Evolutionary conservation across 1,139 yeast species (phyloP), one percentile per base, ranked within the genome.

Genomic region (Hansenula lynferdii): DNA sequence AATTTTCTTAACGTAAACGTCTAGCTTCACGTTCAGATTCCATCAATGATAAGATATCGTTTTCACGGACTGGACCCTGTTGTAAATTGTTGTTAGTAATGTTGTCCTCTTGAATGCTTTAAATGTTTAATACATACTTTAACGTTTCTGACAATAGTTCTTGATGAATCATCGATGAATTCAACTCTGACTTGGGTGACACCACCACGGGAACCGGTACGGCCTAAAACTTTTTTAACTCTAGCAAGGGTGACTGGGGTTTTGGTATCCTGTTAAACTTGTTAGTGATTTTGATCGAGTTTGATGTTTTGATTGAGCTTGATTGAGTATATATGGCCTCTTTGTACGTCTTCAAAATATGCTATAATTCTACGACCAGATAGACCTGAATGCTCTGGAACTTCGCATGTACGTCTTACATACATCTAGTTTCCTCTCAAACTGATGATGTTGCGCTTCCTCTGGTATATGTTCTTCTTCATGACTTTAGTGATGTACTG

Each of bases 201-300:
- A 83, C 97, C 97, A 84, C 97, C 97, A 80, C 97, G 89, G 69
- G 97, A 90, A 70, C 97, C 97, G 83, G 97, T 90, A 78, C 97
- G 89, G 72, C 97, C 97, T 73, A 90, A 82, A 72, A 90, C 97
- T 80, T 90, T 90, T 77, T 86, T 87, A 70, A 90, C 97, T 80
- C 87, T 89, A 71, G 97, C 97, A 76, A 90, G 86, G 77, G 96
- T 90, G 67, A 89, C 96, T 72, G 96, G 97, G 75, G 90, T 81
- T 74, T 83, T 83, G 67, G 87, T 72, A 72, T 83, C 90, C 90
- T 47, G 29, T 33, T n/a, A 18, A 3, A 2, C 15, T 14, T 24
- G 45, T 43, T 43, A 42, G 43, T 40, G 10, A n/a, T 8, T 19
- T 15, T 29, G 31, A 21, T 28, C 27, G 8, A 15, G 18, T 16